A percentile compares a stretch with the other conserved stretches of the same genome.
phyloP scores from a whole-genome alignment of 768 basidiomycete species.

The Dentipellis fragilis region DNA sequence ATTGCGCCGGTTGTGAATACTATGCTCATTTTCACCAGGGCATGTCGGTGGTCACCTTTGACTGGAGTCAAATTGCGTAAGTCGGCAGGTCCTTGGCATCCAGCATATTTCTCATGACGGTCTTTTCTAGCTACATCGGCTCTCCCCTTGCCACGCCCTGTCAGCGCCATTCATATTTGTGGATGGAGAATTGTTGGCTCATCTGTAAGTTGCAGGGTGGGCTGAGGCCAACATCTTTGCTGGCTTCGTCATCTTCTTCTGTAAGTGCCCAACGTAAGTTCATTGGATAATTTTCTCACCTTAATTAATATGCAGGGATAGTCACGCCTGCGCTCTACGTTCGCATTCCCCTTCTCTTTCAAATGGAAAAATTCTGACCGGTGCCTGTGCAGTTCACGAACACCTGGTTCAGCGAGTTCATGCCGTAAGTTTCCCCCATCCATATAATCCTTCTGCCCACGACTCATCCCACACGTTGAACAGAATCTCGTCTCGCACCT shows the following conservation, averaged over 20 bases:
- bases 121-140: constrained; percentile 34
- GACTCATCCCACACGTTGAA: neutral
- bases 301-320: constrained; percentile 33
- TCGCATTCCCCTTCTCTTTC: neutral
- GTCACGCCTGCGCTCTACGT: constrained; percentile 70
- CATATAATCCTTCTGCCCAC: neutral
- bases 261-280: constrained; percentile 19
- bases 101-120: too few species aligned
- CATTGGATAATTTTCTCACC: neutral
- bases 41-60: constrained; percentile 85
- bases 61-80: constrained; percentile 66
- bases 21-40: neutral
- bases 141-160: constrained; percentile 30
- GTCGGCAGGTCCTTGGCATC: neutral
- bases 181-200: neutral
- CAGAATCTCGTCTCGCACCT: constrained; percentile 14
- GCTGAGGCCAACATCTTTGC: constrained; percentile 80
- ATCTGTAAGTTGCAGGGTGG: constrained; percentile 75
- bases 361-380: neutral
- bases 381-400: constrained; percentile 43
- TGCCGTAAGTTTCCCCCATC: neutral
- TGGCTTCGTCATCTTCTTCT: constrained; percentile 84
- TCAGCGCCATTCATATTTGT: neutral
- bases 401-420: constrained; percentile 27
- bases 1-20: neutral